Base-by-base conservation (phyloP, 2,329 filamentous ascomycete genomes). In the Didymosphaeria variabile region DNA sequence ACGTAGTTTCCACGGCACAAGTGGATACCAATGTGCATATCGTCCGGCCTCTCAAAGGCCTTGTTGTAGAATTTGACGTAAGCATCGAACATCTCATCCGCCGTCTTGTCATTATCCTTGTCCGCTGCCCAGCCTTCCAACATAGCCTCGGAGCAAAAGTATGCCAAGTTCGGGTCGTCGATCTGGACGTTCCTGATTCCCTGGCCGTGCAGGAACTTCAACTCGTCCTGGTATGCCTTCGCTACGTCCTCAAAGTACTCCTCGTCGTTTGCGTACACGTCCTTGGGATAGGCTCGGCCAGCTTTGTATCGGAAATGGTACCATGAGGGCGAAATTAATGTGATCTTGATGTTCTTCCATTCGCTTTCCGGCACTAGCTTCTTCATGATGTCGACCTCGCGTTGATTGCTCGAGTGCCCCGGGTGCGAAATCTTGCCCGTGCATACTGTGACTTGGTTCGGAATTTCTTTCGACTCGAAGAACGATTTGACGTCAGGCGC, bases 1-100 rank as follows among this genome's bases (percentile, higher is more conserved):
- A 83, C 75, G 59, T 82, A 83, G 68, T 83, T 83, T 13, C 81
- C 81, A 57, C 81, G 73, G 83, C 91, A 93, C 55, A 93, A 82
- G 73, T 94, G 91, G 17, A 94, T 88, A 49, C 91, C 91, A 2
- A 91, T 85, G 77, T 93, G 90, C 83, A 93, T 86, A 72, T 93
- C 90, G 2, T 82, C 75, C 0, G 90, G 90, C 0, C 87, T 80
- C 69, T 76, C 80, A 72, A 92, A 83, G 70, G 84, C 87, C 76
- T 91, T 88, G 75, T 93, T 93, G 83, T 93, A 93, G 66, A 92
- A 86, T 63, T 85, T 83, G 75, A 94, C 90, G 79, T 94, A 94
- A 31, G 89, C 86, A 68, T 92, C 89, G 23, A 94, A 85, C 47
- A 92, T 87, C 67, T 89, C 87, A 51, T 91, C 90, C 7, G 90